Base-by-base conservation (phyloP, 2,329 filamentous ascomycete genomes). In the Stemphylium vesicarium region DNA sequence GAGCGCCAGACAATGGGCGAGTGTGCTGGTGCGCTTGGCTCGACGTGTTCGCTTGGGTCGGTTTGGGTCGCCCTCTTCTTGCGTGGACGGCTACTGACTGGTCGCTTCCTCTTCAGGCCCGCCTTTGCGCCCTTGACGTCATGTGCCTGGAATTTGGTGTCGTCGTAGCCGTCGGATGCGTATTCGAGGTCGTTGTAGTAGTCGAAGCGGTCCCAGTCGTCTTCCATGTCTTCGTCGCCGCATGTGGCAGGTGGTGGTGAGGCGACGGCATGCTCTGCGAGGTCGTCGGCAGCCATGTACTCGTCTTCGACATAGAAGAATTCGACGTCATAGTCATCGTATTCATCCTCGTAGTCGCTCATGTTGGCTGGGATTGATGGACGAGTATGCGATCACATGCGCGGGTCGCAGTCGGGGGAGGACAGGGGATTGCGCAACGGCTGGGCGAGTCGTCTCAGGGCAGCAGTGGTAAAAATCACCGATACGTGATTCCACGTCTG, bases 141-240 rank as follows among this genome's bases (percentile, higher is more conserved):
- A 24, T 71, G 65, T 2, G 60, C 56, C 4, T 64, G 57, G 38
- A 69, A 68, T 9, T 73, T 75, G 53, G 75, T 66, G 43, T 80
- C 78, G 60, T 79, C 78, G 44, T 80, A 80, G 37, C 76, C 74
- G 58, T 80, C 78, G 13, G 77, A 78, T 11, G 71, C 78, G 57
- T 81, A 81, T 50, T 82, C 79, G 38, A 81, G 66, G 53, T 82
- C 80, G 51, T 77, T 76, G 70, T 72, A 81, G 65, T 81, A 82
- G 16, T 77, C 77, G 62, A 76, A 82, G 39, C 75, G 67, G 57
- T 81, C 80, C 70, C 76, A 81, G n/a, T 81, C 77, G 37, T 71
- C 68, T 22, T 63, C 50, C 41, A 46, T 57, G 43, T 76, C 73
- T 15, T 74, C 64, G 58, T 70, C 72, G 22, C 57, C 60, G 56